Evolutionary conservation across 108 stramenopile genomes (phyloP).

Genomic region (Bacterosira constricta): DNA sequence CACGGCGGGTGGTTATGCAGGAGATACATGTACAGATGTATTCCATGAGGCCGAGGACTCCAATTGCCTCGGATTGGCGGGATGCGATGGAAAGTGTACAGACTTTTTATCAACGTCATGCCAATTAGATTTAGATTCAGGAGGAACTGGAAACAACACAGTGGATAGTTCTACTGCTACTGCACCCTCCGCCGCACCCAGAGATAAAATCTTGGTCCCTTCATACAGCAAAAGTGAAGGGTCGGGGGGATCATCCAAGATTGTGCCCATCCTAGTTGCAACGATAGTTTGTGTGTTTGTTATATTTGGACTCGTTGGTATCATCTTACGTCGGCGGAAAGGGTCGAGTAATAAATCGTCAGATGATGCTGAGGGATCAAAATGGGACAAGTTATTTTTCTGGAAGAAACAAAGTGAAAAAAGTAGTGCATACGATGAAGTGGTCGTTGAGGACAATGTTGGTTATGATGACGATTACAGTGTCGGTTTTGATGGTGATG

Average conservation of each 20-base stretch:
- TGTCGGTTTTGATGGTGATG: too few relatives aligned
- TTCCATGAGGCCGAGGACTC: constrained; percentile 25
- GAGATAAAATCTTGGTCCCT: constrained; percentile 7
- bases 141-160: too few relatives aligned
- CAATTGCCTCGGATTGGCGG: constrained; percentile 17
- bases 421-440: too few relatives aligned
- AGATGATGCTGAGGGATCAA: too few relatives aligned
- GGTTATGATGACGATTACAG: too few relatives aligned
- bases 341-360: neutral
- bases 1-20: constrained; percentile 15
- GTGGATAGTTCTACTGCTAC: neutral
- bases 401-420: too few relatives aligned
- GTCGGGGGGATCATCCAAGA: neutral
- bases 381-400: too few relatives aligned
- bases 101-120: constrained; percentile 23
- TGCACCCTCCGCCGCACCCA: neutral
- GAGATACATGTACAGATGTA: constrained; percentile 23
- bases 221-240: neutral
- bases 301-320: constrained; percentile 32
- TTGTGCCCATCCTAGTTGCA: constrained; percentile 38
- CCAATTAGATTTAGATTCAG: constrained; percentile 18
- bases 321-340: constrained; percentile 29
- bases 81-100: constrained; percentile 36
- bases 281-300: constrained; percentile 28
- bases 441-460: too few relatives aligned